phyloP scores from a whole-genome alignment of 2,329 filamentous ascomycete species.

The Colletotrichum sp. region DNA sequence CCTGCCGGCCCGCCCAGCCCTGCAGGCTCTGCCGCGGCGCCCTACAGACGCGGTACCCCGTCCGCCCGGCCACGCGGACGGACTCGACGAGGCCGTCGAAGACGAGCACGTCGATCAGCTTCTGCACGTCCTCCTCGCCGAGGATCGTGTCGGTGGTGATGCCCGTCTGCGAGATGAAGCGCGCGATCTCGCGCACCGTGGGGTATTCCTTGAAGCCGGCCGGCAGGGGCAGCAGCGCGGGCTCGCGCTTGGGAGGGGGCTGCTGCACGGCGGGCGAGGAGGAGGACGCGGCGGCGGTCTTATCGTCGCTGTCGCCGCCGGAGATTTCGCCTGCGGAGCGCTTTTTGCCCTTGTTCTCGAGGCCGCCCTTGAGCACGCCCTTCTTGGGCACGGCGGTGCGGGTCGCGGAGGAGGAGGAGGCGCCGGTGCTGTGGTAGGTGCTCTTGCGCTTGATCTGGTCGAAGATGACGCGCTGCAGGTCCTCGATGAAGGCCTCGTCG shows the following conservation, averaged over 20 bases:
- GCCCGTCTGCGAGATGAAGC: conserved; percentile 70
- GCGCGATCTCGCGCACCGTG: conserved; percentile 78
- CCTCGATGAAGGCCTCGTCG: conserved; percentile 86
- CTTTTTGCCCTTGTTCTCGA: conserved; percentile 53
- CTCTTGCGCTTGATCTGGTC: conserved; percentile 75
- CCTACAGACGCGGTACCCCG: conserved; percentile 59
- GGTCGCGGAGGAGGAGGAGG: conserved; percentile 27
- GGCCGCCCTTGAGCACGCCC: conserved; percentile 55
- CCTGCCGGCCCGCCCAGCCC: conserved; percentile 41
- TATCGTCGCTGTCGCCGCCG: conserved; percentile 32
- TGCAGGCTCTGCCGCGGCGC: conserved; percentile 50
- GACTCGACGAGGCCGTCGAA: conserved; percentile 86
- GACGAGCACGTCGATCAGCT: conserved; percentile 85
- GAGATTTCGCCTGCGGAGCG: conserved; percentile 54
- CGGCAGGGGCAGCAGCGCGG: conserved; percentile 57
- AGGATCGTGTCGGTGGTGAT: conserved; percentile 76
- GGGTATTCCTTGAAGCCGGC: conserved; percentile 80
- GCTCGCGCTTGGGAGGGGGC: conserved; percentile 31
- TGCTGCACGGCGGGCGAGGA: conserved; percentile 30
- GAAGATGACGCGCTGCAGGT: conserved; percentile 75
- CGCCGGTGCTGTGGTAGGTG: conserved; percentile 62
- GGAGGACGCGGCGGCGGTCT: conserved; percentile 10
- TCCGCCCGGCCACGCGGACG: conserved; percentile 52
- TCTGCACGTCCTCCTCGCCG: conserved; percentile 78
- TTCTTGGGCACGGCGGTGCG: conserved; percentile 60